Evolutionary conservation across 768 basidiomycete species (phyloP).

Genomic region (Kwoniella newhampshirensis): DNA sequence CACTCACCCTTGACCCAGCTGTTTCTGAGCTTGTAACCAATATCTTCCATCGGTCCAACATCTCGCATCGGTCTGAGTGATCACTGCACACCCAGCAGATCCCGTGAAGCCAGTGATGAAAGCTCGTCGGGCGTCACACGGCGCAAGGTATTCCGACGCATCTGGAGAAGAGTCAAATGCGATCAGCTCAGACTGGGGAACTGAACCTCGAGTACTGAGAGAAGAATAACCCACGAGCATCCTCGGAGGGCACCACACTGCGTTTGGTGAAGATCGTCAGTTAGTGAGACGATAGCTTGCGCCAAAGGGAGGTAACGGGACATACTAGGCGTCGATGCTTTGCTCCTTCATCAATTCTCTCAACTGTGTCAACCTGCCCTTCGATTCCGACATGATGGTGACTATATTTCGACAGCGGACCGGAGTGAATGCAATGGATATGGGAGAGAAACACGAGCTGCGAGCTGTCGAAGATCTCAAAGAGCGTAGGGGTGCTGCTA

Average conservation of each 20-base stretch:
- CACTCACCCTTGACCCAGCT: conserved; percentile 68
- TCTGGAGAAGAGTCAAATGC: conserved; percentile 62
- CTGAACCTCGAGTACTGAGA: too few species aligned
- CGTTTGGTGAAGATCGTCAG: not conserved
- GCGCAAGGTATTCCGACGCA: conserved; percentile 82
- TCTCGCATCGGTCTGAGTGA: conserved; percentile 69
- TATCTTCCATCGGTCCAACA: conserved; percentile 96
- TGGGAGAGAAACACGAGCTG: too few species aligned
- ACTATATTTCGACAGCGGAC: too few species aligned
- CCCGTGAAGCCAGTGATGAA: conserved; percentile 94
- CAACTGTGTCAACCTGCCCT: conserved; percentile 59
- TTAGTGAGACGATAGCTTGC: not conserved
- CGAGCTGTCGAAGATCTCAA: too few species aligned
- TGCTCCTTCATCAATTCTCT: conserved; percentile 68
- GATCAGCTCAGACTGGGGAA: too few species aligned
- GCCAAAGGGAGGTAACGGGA: not conserved
- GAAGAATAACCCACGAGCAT: conserved; percentile 70
- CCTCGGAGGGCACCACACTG: conserved; percentile 83
- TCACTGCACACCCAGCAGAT: conserved; percentile 84
- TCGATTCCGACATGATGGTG: conserved; percentile 3
- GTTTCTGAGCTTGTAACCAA: conserved; percentile 85
- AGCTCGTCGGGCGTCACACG: conserved; percentile 76
- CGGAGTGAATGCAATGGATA: too few species aligned
- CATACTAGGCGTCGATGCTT: conserved; percentile 64
- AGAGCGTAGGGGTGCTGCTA: too few species aligned